Evolutionary conservation across 495 filamentous ascomycete genomes (phyloP).

Genomic region (Coniosporium apollinis): DNA sequence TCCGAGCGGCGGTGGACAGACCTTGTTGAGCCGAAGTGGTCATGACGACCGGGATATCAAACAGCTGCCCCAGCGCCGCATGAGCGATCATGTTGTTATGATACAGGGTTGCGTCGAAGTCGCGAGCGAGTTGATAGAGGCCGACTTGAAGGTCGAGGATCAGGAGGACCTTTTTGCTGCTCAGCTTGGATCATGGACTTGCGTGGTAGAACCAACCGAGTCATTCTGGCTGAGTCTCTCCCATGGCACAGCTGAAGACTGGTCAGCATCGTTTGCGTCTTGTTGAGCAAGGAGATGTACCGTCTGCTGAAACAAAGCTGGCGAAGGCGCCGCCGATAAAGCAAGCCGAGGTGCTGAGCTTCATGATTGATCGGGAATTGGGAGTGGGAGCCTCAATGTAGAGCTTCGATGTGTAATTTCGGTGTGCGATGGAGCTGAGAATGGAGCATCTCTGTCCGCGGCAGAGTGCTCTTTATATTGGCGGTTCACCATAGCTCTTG

Average conservation of each 20-base stretch:
- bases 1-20: background rate
- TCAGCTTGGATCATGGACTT: conserved; percentile 4
- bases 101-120: conserved; percentile 45
- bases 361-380: too few relatives aligned
- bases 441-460: too few relatives aligned
- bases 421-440: too few relatives aligned
- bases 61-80: conserved; percentile 46
- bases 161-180: conserved; percentile 32
- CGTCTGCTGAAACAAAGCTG: too few relatives aligned
- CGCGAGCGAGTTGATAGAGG: conserved; percentile 45
- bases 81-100: conserved; percentile 54
- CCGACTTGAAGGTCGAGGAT: conserved; percentile 61
- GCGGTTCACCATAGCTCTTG: too few relatives aligned
- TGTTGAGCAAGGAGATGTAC: too few relatives aligned
- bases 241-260: conserved; percentile 14
- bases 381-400: too few relatives aligned
- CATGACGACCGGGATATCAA: conserved; percentile 52
- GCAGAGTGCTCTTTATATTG: too few relatives aligned
- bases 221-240: conserved; percentile 40
- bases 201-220: conserved; percentile 23
- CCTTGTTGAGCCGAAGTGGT: conserved; percentile 44
- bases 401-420: too few relatives aligned
- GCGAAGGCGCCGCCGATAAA: too few relatives aligned
- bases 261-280: background rate
- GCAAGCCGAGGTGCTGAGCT: too few relatives aligned